phyloP scores from a whole-genome alignment of 202 grass and related monocot genomes.

The Setaria viridis region DNA sequence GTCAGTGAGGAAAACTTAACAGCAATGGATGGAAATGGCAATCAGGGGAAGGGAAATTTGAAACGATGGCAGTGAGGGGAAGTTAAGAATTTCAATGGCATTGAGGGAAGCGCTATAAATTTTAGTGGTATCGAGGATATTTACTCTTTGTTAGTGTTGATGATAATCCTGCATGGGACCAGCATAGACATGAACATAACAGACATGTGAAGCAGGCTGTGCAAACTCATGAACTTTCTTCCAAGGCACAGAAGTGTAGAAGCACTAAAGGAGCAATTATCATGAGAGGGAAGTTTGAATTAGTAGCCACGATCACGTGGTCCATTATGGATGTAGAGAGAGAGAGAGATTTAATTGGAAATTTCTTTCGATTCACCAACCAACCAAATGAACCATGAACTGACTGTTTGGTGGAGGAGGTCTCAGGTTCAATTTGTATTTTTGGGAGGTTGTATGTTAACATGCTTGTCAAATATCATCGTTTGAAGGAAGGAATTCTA shows the following conservation, averaged over 20 bases:
- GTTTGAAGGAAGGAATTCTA: background rate
- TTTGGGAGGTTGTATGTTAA: background rate
- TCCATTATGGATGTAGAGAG: background rate
- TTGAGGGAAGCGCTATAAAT: too few species aligned
- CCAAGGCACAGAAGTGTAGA: background rate
- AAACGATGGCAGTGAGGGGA: too few species aligned
- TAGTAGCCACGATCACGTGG: conserved; percentile 11
- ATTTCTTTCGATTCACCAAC: background rate
- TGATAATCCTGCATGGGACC: background rate
- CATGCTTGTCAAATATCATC: background rate
- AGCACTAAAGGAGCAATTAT: background rate
- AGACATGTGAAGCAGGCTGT: background rate
- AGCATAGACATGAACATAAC: background rate
- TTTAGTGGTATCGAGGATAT: too few species aligned
- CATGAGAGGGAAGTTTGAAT: background rate
- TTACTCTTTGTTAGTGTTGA: background rate
- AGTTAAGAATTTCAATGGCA: too few species aligned
- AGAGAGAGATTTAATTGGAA: background rate
- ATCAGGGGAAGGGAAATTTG: too few species aligned
- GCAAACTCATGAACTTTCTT: conserved; percentile 18
- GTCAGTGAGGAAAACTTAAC: too few species aligned
- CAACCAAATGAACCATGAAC: background rate
- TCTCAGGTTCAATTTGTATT: background rate
- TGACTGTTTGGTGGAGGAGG: background rate
- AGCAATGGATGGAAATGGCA: too few species aligned